A percentile compares a stretch with the other conserved stretches of the same genome.
These are phyloP conservation scores for Neurospora sp. DNA, from an alignment of 2,329 filamentous ascomycete species.

Conservation along the genomic window DNA sequence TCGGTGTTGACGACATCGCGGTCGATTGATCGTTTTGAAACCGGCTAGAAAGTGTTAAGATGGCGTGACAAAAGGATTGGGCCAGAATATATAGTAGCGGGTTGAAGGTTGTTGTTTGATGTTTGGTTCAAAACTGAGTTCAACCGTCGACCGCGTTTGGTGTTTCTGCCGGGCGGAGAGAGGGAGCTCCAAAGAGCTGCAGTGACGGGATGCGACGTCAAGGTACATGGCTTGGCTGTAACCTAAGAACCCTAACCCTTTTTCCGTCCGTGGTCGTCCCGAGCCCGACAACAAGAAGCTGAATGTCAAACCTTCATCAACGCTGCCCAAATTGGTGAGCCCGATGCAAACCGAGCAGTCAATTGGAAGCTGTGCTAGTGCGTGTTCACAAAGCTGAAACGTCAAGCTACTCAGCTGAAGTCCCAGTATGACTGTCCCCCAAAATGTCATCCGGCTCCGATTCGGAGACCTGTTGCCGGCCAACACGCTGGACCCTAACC, in stretches of 20 bases:
- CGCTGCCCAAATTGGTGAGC: neutral
- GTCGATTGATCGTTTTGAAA: neutral
- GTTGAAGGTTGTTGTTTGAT: neutral
- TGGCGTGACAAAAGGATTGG: neutral
- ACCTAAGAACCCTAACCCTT: neutral
- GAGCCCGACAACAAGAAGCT: neutral
- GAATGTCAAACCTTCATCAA: neutral
- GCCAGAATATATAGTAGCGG: neutral
- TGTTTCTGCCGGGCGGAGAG: slow-evolving; percentile 16
- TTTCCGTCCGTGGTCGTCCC: neutral
- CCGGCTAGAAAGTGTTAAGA: neutral
- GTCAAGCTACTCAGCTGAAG: neutral
- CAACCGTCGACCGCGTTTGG: neutral
- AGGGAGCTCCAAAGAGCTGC: neutral
- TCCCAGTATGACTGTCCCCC: neutral
- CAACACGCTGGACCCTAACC: neutral
- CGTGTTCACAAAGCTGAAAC: neutral
- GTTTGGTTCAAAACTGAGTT: neutral
- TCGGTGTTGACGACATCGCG: slow-evolving; percentile 42
- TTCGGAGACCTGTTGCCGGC: neutral
- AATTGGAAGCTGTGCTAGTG: neutral
- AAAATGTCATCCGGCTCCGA: neutral
- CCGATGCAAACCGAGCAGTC: neutral
- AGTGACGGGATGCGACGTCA: neutral
- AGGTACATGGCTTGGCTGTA: neutral